Conservation (phyloP, 2,329 filamentous ascomycete species). For the Talaromyces sp. region DNA sequence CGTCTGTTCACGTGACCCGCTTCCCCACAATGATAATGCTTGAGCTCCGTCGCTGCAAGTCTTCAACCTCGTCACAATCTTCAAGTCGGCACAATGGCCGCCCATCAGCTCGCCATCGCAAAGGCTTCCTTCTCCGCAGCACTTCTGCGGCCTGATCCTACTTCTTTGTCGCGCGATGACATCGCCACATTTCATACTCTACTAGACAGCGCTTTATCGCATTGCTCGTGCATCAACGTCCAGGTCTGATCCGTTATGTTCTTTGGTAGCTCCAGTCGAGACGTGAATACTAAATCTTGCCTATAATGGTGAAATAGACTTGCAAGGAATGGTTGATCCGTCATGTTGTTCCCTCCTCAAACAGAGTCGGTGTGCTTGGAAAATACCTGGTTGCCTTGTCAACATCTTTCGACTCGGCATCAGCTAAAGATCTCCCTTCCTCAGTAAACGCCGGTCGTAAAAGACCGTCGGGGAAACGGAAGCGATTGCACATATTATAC, state of each 20-base stretch:
- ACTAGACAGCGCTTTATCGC: slow-evolving; percentile 59
- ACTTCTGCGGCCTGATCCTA: slow-evolving; percentile 69
- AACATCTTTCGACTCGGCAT: slow-evolving; percentile 48
- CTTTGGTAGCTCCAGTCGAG: slow-evolving; percentile 20
- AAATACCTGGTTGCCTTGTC: slow-evolving; percentile 71
- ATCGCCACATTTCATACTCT: slow-evolving; percentile 64
- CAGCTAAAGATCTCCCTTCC: slow-evolving; percentile 15
- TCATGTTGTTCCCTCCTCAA: slow-evolving; percentile 63
- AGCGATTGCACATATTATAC: slow-evolving; percentile 70
- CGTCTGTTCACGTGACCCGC: neutral
- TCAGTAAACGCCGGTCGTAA: slow-evolving; percentile 15
- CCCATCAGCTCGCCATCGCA: slow-evolving; percentile 67
- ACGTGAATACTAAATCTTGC: slow-evolving; percentile 34
- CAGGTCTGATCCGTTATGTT: slow-evolving; percentile 65
- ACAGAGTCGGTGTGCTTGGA: slow-evolving; percentile 62
- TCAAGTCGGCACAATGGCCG: slow-evolving; percentile 52
- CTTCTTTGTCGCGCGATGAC: slow-evolving; percentile 60
- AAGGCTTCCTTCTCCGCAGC: slow-evolving; percentile 72
- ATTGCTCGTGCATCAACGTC: slow-evolving; percentile 75
- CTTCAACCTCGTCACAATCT: neutral
- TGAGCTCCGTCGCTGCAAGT: neutral
- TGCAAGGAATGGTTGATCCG: slow-evolving; percentile 81
- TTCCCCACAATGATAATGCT: neutral
- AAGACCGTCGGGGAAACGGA: slow-evolving; percentile 57
- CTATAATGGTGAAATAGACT: slow-evolving; percentile 52